phyloP scores from a whole-genome alignment of 176 grass and related monocot genomes.

The Phoenix dactylifera region DNA sequence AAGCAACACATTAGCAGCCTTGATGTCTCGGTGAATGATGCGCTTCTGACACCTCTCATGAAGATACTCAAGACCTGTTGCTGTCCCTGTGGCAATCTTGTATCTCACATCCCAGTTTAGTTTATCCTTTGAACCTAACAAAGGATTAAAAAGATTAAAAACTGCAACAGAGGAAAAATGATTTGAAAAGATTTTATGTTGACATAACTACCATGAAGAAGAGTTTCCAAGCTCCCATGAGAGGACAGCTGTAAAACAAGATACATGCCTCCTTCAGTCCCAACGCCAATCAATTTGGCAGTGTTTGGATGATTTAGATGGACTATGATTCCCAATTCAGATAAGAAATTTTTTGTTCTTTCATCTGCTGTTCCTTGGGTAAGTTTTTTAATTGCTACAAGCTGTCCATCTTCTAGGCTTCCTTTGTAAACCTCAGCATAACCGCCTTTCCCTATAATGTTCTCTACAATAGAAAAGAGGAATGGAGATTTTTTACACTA shows the following conservation, averaged over 20 bases:
- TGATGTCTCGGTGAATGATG: conserved; percentile 84
- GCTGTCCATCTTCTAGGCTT: conserved; percentile 36
- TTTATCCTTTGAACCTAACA: conserved; percentile 19
- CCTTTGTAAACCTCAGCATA: conserved; percentile 67
- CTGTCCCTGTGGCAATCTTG: conserved; percentile 39
- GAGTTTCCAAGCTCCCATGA: conserved; percentile 55
- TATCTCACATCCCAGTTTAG: conserved; percentile 50
- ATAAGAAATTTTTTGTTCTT: conserved; percentile 47
- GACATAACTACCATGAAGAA: conserved; percentile 37
- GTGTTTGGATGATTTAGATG: conserved; percentile 74
- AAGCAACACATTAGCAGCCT: conserved; percentile 65
- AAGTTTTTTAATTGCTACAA: conserved; percentile 64
- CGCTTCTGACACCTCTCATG: conserved; percentile 57
- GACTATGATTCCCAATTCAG: conserved; percentile 53
- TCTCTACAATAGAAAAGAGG: conserved; percentile 25
- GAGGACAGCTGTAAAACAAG: conserved; percentile 59
- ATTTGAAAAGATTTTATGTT: neutral
- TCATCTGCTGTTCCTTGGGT: conserved; percentile 17
- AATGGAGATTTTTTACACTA: neutral
- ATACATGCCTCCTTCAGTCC: conserved; percentile 69
- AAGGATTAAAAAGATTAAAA: neutral
- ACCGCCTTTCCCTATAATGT: conserved; percentile 55
- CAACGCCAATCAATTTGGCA: conserved; percentile 47
- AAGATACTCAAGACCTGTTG: conserved; percentile 63
- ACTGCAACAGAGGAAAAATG: neutral